Conservation (phyloP, 2,329 filamentous ascomycete genomes). For the Scedosporium minutisporum region DNA sequence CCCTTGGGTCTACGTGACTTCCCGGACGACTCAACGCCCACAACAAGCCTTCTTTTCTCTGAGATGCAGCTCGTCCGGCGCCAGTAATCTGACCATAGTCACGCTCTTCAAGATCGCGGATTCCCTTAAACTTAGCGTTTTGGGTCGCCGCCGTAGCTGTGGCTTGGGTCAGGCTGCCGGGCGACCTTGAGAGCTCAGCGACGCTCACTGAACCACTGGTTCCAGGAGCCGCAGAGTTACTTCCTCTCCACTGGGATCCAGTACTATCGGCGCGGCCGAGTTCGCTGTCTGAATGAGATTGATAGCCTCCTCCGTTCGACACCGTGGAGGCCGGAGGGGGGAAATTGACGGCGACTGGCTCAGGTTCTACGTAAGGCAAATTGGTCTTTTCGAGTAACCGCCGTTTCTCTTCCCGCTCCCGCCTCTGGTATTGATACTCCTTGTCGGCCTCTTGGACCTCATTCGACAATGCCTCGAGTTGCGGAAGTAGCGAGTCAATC, state of each 20-base stretch:
- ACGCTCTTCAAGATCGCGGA: conserved; percentile 84
- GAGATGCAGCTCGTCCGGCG: conserved; percentile 51
- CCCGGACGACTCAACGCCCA: conserved; percentile 92
- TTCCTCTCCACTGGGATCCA: conserved; percentile 47
- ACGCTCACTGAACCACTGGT: conserved; percentile 18
- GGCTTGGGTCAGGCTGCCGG: conserved; percentile 40
- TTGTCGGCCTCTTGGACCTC: conserved; percentile 94
- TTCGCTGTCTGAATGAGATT: conserved; percentile 55
- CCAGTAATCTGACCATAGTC: conserved; percentile 44
- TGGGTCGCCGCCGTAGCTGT: conserved; percentile 41
- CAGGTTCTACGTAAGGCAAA: conserved; percentile 60
- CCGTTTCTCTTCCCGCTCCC: conserved; percentile 93
- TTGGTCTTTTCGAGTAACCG: conserved; percentile 82
- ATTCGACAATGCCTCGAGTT: conserved; percentile 75
- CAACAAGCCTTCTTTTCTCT: conserved; percentile 85
- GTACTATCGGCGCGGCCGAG: conserved; percentile 66
- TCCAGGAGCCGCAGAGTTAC: conserved; percentile 37
- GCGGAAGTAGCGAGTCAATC: conserved; percentile 76
- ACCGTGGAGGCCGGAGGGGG: conserved; percentile 19
- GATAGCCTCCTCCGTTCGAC: conserved; percentile 33
- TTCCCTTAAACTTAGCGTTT: conserved; percentile 69
- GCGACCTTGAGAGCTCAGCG: conserved; percentile 45
- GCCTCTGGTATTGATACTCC: conserved; percentile 88
- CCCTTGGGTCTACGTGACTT: conserved; percentile 85
- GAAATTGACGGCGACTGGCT: conserved; percentile 38